Evolutionary conservation across 768 basidiomycete genomes (phyloP).

Genomic region (Hygrocybe coccinea): DNA sequence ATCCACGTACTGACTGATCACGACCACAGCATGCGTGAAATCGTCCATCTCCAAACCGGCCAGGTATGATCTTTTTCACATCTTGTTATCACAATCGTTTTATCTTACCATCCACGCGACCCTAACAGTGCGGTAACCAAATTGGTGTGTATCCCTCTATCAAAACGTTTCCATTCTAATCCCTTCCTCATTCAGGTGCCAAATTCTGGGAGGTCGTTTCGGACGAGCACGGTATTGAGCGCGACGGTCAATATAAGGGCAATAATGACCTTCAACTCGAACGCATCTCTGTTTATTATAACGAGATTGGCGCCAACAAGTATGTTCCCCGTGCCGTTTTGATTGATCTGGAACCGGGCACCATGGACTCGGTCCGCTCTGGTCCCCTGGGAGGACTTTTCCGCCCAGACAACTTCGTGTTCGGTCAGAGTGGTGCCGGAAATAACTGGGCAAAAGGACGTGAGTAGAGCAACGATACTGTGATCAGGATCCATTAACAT

Average conservation of each 20-base stretch:
- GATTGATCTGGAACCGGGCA: constrained; percentile 96
- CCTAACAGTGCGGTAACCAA: constrained; percentile 91
- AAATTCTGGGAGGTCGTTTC: constrained; percentile 98
- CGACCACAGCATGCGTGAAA: constrained; percentile 90
- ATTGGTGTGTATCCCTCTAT: constrained; percentile 60
- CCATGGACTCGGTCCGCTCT: constrained; percentile 88
- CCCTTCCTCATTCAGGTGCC: constrained; percentile 53
- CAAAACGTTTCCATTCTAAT: constrained; percentile 19
- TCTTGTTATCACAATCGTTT: neutral
- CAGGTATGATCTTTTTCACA: constrained; percentile 56
- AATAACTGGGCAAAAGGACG: constrained; percentile 99
- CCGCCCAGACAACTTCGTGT: constrained; percentile 98
- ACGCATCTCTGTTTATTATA: constrained; percentile 97
- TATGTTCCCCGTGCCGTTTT: constrained; percentile 98
- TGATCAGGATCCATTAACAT: neutral
- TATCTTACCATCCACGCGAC: constrained; percentile 27
- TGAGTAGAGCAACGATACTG: constrained; percentile 43
- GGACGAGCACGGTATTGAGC: constrained; percentile 95
- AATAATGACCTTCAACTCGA: constrained; percentile 94
- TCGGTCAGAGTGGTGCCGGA: constrained; percentile 95
- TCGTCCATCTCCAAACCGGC: constrained; percentile 99
- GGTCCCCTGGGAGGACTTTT: constrained; percentile 88
- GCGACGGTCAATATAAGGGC: constrained; percentile 91
- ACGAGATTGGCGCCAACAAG: constrained; percentile 91
- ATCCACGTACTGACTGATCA: neutral